These are phyloP conservation scores for Echria macrotheca DNA, from an alignment of 495 filamentous ascomycete genomes.

Conservation along the genomic window DNA sequence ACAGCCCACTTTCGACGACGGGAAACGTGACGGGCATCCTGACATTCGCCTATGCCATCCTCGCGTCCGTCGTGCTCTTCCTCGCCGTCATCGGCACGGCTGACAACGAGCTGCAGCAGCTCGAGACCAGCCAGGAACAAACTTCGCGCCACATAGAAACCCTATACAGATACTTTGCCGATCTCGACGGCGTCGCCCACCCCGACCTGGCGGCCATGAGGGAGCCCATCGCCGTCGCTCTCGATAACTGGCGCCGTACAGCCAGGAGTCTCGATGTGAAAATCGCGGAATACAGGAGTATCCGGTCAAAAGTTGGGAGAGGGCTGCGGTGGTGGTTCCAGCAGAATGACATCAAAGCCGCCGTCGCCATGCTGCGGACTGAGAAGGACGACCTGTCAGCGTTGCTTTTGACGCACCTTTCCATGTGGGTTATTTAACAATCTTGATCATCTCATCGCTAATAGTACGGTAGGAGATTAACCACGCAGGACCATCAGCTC, in stretches of 20 bases:
- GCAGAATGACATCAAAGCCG: background rate
- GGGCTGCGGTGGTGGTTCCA: slow-evolving; percentile 2
- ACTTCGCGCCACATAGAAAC: background rate
- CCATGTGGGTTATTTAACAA: background rate
- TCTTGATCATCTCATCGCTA: background rate
- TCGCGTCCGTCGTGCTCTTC: background rate
- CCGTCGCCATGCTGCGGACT: background rate
- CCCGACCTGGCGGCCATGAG: background rate
- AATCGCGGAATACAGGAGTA: background rate
- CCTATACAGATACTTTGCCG: background rate
- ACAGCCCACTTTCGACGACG: slow-evolving; percentile 3
- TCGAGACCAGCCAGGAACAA: background rate
- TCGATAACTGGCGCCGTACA: background rate
- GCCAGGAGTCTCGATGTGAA: background rate
- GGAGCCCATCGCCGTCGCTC: background rate
- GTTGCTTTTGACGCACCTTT: background rate
- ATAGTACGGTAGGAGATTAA: background rate
- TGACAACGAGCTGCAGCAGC: slow-evolving; percentile 2
- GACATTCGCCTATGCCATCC: background rate
- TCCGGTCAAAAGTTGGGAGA: background rate
- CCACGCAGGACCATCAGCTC: background rate
- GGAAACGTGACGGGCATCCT: slow-evolving; percentile 8
- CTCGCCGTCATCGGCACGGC: slow-evolving; percentile 2
- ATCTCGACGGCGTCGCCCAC: background rate
- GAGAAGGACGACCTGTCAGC: background rate